Evolutionary conservation across 257 asterid genomes (phyloP), one percentile per base, ranked within the genome.

Genomic region (Leptodermis oblonga): DNA sequence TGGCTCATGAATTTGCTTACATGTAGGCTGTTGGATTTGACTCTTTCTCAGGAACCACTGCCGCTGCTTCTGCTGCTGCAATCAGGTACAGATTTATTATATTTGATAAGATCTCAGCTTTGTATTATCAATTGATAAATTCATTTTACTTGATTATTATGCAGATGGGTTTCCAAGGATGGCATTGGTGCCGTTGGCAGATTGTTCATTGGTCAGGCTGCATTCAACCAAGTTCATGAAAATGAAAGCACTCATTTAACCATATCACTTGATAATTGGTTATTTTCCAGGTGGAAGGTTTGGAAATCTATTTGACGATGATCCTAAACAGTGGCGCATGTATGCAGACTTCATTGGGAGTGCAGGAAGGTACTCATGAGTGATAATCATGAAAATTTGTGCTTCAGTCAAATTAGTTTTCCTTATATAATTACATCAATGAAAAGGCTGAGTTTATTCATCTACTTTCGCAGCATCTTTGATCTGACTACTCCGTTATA

Each of bases 121-220:
- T 13, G 4, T 15, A 15, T 23, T 34, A 51, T 64, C 5, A 18
- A 48, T 18, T 6, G 49, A 59, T 28, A 36, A 33, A 17, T n/a
- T n/a, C n/a, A 46, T 17, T 43, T 45, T 75, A 37, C 63, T 63
- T 65, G 51, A 61, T 77, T 52, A 28, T 73, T 73, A 62, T 70
- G 76, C 83, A 93, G 99, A 86, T 93, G 99, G 99, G 97, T 93
- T 71, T 77, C 96, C 67, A 93, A 90, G 88, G 96, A 87, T 79
- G 97, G 99, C 83, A 90, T 93, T 80, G 99, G 99, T 77, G 95
- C 99, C 70, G 74, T 93, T 74, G 99, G 99, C 67, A 96, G 99
- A 70, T 82, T 93, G 62, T 82, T 90, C 74, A 85, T 93, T 64
- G 97, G 99, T 90, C 74, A 61, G 95, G 54, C 65, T 73, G 46